Conservation (phyloP, 1,139 yeast species). For the Wickerhamomyces sp. region DNA sequence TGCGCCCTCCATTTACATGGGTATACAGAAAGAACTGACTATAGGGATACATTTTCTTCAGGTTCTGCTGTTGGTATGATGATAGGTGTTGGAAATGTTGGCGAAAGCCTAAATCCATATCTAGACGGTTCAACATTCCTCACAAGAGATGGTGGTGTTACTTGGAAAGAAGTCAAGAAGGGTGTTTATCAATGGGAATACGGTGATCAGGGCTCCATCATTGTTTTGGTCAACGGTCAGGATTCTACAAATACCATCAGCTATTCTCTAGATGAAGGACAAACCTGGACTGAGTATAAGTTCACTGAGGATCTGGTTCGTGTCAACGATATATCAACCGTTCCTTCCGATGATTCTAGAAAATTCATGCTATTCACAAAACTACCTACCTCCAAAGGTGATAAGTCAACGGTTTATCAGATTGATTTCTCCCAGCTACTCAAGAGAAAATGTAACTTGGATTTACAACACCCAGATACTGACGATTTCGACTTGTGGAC, state of each 20-base stretch:
- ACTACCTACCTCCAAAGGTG: constrained; percentile 35
- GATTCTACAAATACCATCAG: constrained; percentile 54
- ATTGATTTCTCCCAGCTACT: constrained; percentile 69
- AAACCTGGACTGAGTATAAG: constrained; percentile 62
- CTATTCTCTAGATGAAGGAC: constrained; percentile 79
- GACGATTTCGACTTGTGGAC: constrained; percentile 73
- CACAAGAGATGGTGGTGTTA: constrained; percentile 82
- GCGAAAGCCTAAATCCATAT: constrained; percentile 47
- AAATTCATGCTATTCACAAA: constrained; percentile 57
- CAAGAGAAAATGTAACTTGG: constrained; percentile 64
- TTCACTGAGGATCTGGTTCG: constrained; percentile 55
- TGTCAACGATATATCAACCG: constrained; percentile 77
- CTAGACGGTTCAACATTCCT: constrained; percentile 64
- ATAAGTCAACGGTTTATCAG: constrained; percentile 41
- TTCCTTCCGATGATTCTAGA: constrained; percentile 84
- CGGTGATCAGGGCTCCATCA: constrained; percentile 93
- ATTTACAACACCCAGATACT: constrained; percentile 48
- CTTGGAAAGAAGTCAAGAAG: constrained; percentile 77
- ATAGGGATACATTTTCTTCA: constrained; percentile 82
- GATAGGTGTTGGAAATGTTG: constrained; percentile 90
- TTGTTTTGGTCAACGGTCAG: constrained; percentile 61
- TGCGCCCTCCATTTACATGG: constrained; percentile 90
- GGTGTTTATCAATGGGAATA: constrained; percentile 90
- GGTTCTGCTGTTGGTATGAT: constrained; percentile 86
- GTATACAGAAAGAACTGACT: constrained; percentile 79